Base-by-base conservation (phyloP, 2,329 filamentous ascomycete species). In the Aschersonia sp. region DNA sequence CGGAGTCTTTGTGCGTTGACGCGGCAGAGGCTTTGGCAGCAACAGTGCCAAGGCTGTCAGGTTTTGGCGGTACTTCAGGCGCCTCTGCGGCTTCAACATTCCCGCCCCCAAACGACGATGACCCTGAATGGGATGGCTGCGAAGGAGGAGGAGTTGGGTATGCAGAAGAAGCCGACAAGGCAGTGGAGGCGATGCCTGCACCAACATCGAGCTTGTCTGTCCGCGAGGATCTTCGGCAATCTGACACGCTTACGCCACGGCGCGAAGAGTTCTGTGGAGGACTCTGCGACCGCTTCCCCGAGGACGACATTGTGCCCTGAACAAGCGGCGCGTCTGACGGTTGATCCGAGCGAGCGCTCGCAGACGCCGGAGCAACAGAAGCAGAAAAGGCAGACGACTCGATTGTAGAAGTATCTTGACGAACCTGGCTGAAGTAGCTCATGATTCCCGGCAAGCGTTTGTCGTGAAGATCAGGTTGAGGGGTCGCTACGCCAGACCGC, bases 371-470 rank as follows among this genome's bases (percentile, higher is more conserved):
- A 60, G 65, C 56, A 63, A 63, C 58, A 65, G 66, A 37, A 22
- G 22, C 63, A 53, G 52, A 56, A 54, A 51, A 53, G 51, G 53
- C 56, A 54, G 52, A 52, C 48, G 53, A 46, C 49, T 54, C 64
- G 62, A 56, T 71, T 68, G 67, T 63, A 75, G 77, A 76, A 81
- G 81, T 79, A 73, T 78, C 79, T 75, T 78, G 78, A 96, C 92
- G 83, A 94, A 98, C 92, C 90, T 98, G 92, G 73, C 84, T 85
- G 78, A 97, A 95, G 76, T 92, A 96, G 75, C 84, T 94, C 77
- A 92, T 84, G 72, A 97, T 94, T 64, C 88, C 87, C 57, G 92
- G 92, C 63, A 94, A 75, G 69, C 92, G 85, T 71, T 95, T 96
- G 72, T 98, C 92, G 61, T 85, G 83, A 54, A 85, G 83, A 68